Evolutionary conservation across 768 basidiomycete genomes (phyloP), one percentile per base, ranked within the genome.

Genomic region (Leccinum disarticulatum): DNA sequence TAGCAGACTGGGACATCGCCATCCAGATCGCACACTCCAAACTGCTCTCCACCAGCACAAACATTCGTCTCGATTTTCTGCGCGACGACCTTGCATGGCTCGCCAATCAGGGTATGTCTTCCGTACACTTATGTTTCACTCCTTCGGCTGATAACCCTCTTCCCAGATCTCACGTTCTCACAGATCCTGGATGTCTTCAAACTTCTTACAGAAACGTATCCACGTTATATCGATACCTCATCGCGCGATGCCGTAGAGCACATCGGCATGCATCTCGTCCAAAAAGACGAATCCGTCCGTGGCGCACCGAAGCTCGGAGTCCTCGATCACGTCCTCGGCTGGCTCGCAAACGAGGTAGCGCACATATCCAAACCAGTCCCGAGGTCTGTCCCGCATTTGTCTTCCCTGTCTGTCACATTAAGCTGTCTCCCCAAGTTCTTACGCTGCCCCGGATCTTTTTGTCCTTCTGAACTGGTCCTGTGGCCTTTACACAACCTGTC

Each of bases 401-500:
- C 3, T 47, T 19, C 27, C 51, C 14, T 38, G 49, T 55, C 41
- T 22, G 13, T 6, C 53, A 22, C 41, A 31, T 56, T 57, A 35
- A 63, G 4, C 49, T 19, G 3, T 43, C 0, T 22, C 38, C 38
- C 28, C 46, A 58, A 82, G 84, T 64, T 79, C 83, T 17, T 81
- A 81, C 65, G 84, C 88, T 0, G 74, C 86, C 11, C 74, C 83
- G 7, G 83, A 89, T 57, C 64, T 86, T 38, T 89, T 87, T 70
- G 83, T 89, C 33, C 81, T 93, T 17, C 75, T 91, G 46, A 84
- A 79, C 66, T 93, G 91, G 91, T 75, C 83, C 3, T 84, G 86
- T 64, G 81, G 81, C 15, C 70, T 90, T 28, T 90, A 89, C 67
- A 72, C 79, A 6, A 75, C 78, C 6, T 84, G 83, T 60, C 64